These are phyloP conservation scores for Xylaria arbuscula DNA, from an alignment of 2,329 filamentous ascomycete genomes.

Conservation along the genomic window DNA sequence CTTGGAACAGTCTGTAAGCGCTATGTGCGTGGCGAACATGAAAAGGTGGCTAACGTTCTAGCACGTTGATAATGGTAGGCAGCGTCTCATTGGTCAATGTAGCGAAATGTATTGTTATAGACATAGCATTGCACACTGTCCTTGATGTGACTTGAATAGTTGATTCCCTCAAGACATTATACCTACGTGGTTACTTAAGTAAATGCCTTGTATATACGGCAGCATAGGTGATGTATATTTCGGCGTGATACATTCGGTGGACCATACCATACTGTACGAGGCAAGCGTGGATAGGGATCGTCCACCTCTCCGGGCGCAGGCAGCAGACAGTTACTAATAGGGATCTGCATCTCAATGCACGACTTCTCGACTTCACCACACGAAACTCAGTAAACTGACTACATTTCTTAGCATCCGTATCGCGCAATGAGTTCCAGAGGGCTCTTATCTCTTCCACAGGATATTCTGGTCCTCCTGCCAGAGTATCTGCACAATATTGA, in stretches of 20 bases:
- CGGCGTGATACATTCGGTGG: neutral
- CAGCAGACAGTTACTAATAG: neutral
- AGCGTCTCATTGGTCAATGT: too few relatives aligned
- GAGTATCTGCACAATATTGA: conserved; percentile 37
- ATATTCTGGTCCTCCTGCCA: conserved; percentile 34
- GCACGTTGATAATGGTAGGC: too few relatives aligned
- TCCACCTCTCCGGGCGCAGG: neutral
- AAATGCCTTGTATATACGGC: neutral
- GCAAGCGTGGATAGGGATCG: neutral
- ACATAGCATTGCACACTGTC: too few relatives aligned
- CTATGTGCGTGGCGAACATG: too few relatives aligned
- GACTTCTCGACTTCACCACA: neutral
- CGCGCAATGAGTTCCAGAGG: neutral
- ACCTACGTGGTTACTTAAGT: neutral
- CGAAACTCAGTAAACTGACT: neutral
- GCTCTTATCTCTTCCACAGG: conserved; percentile 34
- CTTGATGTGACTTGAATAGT: too few relatives aligned
- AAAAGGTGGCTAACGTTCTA: too few relatives aligned
- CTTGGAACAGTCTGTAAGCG: too few relatives aligned
- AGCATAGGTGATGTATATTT: neutral
- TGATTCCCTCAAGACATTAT: too few relatives aligned
- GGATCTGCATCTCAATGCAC: neutral
- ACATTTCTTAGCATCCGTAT: neutral
- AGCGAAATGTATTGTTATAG: too few relatives aligned
- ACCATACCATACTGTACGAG: neutral